These are phyloP conservation scores for Cucurbita moschata DNA, from an alignment of 306 rosid genomes.

Conservation along the genomic window DNA sequence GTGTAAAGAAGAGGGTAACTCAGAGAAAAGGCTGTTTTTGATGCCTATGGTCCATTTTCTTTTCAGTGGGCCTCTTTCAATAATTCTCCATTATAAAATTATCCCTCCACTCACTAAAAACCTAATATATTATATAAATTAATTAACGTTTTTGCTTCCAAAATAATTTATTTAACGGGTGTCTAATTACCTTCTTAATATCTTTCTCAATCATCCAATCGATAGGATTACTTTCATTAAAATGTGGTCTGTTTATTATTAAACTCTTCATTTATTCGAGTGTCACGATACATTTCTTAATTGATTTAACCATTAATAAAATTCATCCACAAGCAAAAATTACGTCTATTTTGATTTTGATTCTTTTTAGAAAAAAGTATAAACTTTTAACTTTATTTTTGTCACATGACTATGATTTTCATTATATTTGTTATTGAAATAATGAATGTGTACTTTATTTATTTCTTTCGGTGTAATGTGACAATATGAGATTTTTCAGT, in stretches of 20 bases:
- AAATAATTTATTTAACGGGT: background rate
- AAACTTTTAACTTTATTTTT: background rate
- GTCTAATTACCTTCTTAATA: no score
- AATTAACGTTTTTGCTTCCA: background rate
- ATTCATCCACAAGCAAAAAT: background rate
- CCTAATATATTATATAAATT: background rate
- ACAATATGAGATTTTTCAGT: background rate
- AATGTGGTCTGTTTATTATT: no score
- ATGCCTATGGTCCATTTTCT: background rate
- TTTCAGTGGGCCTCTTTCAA: background rate
- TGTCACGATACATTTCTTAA: no score
- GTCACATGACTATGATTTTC: background rate
- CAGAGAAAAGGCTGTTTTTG: background rate
- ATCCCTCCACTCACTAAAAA: background rate
- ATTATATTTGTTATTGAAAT: background rate
- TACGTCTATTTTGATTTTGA: background rate
- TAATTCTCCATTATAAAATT: background rate
- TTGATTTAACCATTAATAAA: background rate
- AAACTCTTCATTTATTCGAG: no score
- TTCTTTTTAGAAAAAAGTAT: background rate
- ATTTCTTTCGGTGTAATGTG: background rate
- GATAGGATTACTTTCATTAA: background rate
- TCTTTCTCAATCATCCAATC: no score
- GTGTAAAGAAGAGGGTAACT: background rate
- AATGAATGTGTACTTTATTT: background rate